phyloP scores from a whole-genome alignment of 225 moss, liverwort and hornwort genomes.

The Bryum argenteum region DNA sequence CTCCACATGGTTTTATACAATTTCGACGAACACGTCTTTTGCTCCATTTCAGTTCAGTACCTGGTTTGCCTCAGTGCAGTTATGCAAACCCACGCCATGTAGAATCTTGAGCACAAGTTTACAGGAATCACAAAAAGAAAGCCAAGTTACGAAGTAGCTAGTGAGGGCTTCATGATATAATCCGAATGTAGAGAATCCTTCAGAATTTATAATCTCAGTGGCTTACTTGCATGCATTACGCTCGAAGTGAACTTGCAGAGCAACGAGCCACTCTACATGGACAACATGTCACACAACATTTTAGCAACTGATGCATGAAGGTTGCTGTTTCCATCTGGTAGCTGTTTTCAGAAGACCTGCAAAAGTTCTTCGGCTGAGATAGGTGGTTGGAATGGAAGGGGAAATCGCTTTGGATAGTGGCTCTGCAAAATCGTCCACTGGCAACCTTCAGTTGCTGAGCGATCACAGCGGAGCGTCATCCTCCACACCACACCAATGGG shows the following conservation, averaged over 20 bases:
- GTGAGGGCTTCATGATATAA: background rate
- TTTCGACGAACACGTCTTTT: no score
- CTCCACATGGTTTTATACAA: no score
- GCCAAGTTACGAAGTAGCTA: no score
- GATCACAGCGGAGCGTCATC: background rate
- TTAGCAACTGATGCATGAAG: background rate
- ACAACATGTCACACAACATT: background rate
- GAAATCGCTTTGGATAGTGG: constrained; percentile 9
- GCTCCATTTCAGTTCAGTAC: no score
- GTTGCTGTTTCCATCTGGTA: constrained; percentile 7
- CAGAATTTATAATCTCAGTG: no score
- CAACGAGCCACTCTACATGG: background rate
- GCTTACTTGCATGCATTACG: background rate
- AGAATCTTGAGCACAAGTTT: background rate
- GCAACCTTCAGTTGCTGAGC: background rate
- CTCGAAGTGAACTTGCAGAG: background rate
- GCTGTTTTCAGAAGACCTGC: background rate
- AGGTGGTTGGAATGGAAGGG: constrained; percentile 9
- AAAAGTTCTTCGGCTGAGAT: background rate
- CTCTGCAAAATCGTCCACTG: constrained; percentile 14
- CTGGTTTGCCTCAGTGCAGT: no score
- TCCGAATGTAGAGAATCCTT: background rate
- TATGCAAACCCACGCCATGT: background rate
- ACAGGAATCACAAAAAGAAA: background rate
- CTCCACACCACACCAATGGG: background rate